phyloP scores from a whole-genome alignment of 2,329 filamentous ascomycete genomes.

The Metarhizium album region DNA sequence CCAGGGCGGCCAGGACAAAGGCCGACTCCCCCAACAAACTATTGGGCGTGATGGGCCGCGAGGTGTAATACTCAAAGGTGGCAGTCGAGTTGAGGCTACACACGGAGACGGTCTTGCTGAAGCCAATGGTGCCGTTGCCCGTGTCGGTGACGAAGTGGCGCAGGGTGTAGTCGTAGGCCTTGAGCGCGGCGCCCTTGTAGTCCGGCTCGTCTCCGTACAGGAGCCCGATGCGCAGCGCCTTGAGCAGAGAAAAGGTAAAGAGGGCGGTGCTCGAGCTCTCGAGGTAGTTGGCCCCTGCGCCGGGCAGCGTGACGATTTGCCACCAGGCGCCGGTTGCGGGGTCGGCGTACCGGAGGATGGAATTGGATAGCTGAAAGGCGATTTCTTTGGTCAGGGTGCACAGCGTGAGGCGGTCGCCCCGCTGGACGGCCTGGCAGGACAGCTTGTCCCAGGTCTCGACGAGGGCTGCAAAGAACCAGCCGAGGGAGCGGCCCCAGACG shows the following conservation, averaged over 20 bases:
- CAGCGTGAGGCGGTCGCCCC: neutral
- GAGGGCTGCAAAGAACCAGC: slow-evolving; percentile 43
- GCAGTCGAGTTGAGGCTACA: slow-evolving; percentile 32
- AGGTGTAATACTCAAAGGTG: slow-evolving; percentile 27
- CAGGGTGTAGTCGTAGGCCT: too few species aligned
- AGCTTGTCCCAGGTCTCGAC: slow-evolving; percentile 38
- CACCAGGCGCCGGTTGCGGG: slow-evolving; percentile 43
- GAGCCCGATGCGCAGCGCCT: slow-evolving; percentile 7
- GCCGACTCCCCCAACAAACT: slow-evolving; percentile 26
- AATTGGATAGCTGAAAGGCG: neutral
- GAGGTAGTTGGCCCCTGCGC: slow-evolving; percentile 46
- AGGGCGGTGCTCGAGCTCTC: slow-evolving; percentile 49
- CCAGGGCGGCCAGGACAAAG: slow-evolving; percentile 26
- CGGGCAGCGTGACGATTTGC: slow-evolving; percentile 37
- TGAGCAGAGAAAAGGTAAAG: slow-evolving; percentile 34
- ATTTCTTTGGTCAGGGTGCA: slow-evolving; percentile 12
- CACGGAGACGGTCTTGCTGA: slow-evolving; percentile 26
- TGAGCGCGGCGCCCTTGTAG: too few species aligned
- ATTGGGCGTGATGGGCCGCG: slow-evolving; percentile 24
- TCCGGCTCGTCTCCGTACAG: neutral
- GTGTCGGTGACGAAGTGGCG: too few species aligned
- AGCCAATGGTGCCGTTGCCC: slow-evolving; percentile 10
- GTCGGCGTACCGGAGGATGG: slow-evolving; percentile 25
- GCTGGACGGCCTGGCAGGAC: slow-evolving; percentile 3
- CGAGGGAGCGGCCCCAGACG: slow-evolving; percentile 43